phyloP scores from a whole-genome alignment of 495 filamentous ascomycete species.

The Penicillium dipodomyicola region DNA sequence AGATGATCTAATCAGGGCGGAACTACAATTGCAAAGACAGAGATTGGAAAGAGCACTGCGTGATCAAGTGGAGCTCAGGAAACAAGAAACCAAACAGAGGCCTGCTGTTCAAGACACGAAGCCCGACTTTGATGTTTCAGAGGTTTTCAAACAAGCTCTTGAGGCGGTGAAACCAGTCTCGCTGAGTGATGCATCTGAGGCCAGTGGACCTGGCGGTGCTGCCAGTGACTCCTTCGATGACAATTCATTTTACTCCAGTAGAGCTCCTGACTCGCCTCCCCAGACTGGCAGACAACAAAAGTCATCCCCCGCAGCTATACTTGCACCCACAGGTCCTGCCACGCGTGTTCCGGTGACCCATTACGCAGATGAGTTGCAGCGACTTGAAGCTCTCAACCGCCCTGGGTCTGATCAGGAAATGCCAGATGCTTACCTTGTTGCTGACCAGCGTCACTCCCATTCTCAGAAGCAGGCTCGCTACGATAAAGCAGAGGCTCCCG shows the following conservation, averaged over 20 bases:
- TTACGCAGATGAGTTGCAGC: conserved; percentile 48
- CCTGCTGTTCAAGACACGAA: conserved; percentile 55
- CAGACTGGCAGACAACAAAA: conserved; percentile 31
- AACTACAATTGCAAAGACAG: conserved; percentile 75
- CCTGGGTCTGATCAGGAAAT: conserved; percentile 47
- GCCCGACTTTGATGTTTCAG: conserved; percentile 71
- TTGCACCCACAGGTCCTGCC: conserved; percentile 26
- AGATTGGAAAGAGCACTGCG: conserved; percentile 73
- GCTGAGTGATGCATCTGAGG: conserved; percentile 50
- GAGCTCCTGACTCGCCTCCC: conserved; percentile 52
- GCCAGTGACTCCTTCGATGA: conserved; percentile 79
- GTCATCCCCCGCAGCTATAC: conserved; percentile 30
- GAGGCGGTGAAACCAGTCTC: conserved; percentile 65
- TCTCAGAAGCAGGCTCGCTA: conserved; percentile 31
- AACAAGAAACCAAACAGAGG: conserved; percentile 53
- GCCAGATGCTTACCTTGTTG: conserved; percentile 47
- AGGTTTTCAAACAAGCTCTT: conserved; percentile 69
- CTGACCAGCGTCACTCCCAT: conserved; percentile 38
- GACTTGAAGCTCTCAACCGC: conserved; percentile 46
- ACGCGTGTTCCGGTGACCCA: conserved; percentile 28
- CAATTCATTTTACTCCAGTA: conserved; percentile 94
- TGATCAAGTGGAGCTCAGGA: conserved; percentile 70
- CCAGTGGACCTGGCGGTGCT: conserved; percentile 52
- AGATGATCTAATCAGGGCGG: conserved; percentile 76
- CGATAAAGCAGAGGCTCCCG: conserved; percentile 19